Conservation (phyloP, 805 yeast genomes). For the Spathaspora arborariae region DNA sequence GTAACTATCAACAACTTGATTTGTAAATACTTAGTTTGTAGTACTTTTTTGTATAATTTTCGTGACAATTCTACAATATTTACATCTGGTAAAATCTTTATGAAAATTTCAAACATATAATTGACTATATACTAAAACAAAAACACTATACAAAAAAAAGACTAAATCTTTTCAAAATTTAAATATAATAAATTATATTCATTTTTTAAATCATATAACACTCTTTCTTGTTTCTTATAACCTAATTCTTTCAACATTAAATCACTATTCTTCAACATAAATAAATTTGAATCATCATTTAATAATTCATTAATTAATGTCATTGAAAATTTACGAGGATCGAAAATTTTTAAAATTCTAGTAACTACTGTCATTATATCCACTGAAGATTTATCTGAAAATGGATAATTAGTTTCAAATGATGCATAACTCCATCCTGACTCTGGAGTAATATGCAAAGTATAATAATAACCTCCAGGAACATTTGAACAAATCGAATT, state of each 20-base stretch:
- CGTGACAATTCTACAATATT: too few relatives aligned
- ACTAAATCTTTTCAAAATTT: constrained; percentile 45
- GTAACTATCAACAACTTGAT: too few relatives aligned
- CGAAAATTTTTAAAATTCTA: constrained; percentile 60
- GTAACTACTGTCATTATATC: constrained; percentile 53
- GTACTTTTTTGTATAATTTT: too few relatives aligned
- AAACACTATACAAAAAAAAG: not conserved
- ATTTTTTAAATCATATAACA: constrained; percentile 65
- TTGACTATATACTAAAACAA: not conserved
- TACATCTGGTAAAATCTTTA: too few relatives aligned
- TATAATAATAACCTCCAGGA: constrained; percentile 51
- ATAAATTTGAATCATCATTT: constrained; percentile 6
- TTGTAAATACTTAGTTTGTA: too few relatives aligned
- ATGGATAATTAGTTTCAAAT: constrained; percentile 82
- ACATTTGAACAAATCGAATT: constrained; percentile 63
- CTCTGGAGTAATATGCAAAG: constrained; percentile 94
- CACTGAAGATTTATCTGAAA: constrained; percentile 30
- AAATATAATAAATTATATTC: constrained; percentile 71
- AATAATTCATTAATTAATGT: constrained; percentile 27
- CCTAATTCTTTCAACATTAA: constrained; percentile 29
- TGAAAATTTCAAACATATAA: not conserved
- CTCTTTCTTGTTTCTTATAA: constrained; percentile 63
- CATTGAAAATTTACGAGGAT: constrained; percentile 70
- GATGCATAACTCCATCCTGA: constrained; percentile 93
- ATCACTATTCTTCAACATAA: constrained; percentile 16